phyloP scores from a whole-genome alignment of 805 yeast species.

The Priceomyces medius region DNA sequence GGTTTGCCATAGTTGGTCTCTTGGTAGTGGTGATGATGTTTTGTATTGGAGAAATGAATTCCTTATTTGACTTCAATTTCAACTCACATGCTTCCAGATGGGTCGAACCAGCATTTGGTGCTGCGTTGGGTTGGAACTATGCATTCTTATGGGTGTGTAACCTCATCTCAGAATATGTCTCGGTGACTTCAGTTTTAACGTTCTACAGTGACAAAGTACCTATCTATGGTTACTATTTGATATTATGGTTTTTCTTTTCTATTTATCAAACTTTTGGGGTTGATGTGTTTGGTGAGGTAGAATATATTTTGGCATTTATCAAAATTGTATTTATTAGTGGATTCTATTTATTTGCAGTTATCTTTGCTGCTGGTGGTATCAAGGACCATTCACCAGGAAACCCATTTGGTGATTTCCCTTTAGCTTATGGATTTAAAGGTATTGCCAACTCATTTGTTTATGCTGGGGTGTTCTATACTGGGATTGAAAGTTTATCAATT shows the following conservation, averaged over 20 bases:
- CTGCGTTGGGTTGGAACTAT: constrained; percentile 50
- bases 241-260: constrained; percentile 47
- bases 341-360: constrained; percentile 6
- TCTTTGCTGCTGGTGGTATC: constrained; percentile 27
- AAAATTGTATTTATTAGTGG: constrained; percentile 43
- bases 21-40: constrained; percentile 5
- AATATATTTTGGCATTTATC: constrained; percentile 23
- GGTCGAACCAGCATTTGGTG: constrained; percentile 56
- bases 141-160: constrained; percentile 37
- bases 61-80: constrained; percentile 40
- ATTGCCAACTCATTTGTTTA: constrained; percentile 47
- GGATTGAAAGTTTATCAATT: constrained; percentile 7
- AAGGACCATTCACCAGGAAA: constrained; percentile 8
- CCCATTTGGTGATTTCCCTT: constrained; percentile 13
- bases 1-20: constrained; percentile 5
- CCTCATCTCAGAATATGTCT: constrained; percentile 4
- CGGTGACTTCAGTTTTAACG: constrained; percentile 3
- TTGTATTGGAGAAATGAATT: constrained; percentile 6
- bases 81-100: constrained; percentile 46
- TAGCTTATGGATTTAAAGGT: constrained; percentile 20
- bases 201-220: constrained; percentile 9
- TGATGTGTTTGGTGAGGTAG: constrained; percentile 30
- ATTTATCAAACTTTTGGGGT: constrained; percentile 30
- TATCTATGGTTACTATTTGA: constrained; percentile 37
- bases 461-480: constrained; percentile 39